A percentile compares a stretch with the other conserved stretches of the same genome.
Evolutionary conservation across 441 rosid genomes (phyloP).

Genomic region (Adansonia madagascariensis): DNA sequence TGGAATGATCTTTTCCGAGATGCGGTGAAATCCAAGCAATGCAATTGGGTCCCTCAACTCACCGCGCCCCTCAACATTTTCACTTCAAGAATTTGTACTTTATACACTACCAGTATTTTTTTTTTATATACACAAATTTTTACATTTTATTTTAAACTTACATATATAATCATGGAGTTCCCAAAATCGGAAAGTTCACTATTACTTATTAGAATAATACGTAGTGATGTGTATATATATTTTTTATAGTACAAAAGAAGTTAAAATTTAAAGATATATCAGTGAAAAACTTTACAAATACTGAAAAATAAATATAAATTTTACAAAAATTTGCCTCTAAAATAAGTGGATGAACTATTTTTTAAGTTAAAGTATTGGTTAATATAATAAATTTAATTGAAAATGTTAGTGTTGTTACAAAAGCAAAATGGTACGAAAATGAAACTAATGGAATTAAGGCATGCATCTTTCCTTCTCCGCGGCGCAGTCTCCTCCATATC

Average conservation of each 20-base stretch:
- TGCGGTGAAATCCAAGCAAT: constrained; percentile 86
- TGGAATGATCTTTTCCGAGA: constrained; percentile 12
- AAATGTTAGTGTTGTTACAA: background rate
- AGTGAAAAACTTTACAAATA: too few relatives aligned
- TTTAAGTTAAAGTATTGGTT: background rate
- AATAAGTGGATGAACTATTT: background rate
- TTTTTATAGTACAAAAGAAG: too few relatives aligned
- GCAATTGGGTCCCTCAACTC: constrained; percentile 40
- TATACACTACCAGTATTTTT: too few relatives aligned
- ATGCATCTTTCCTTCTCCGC: background rate
- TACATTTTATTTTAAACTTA: too few relatives aligned
- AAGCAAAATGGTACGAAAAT: background rate
- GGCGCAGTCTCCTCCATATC: constrained; percentile 14
- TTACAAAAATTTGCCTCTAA: background rate
- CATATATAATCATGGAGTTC: too few relatives aligned
- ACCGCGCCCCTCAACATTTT: constrained; percentile 10
- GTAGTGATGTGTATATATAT: too few relatives aligned
- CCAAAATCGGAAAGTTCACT: too few relatives aligned
- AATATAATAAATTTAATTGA: background rate
- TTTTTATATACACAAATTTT: too few relatives aligned
- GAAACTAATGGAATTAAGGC: background rate
- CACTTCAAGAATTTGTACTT: background rate
- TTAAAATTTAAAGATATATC: too few relatives aligned
- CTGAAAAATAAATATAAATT: background rate
- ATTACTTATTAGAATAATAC: too few relatives aligned